Conservation (phyloP, 2,329 filamentous ascomycete genomes). For the Pseudovirgaria hyperparasitica region DNA sequence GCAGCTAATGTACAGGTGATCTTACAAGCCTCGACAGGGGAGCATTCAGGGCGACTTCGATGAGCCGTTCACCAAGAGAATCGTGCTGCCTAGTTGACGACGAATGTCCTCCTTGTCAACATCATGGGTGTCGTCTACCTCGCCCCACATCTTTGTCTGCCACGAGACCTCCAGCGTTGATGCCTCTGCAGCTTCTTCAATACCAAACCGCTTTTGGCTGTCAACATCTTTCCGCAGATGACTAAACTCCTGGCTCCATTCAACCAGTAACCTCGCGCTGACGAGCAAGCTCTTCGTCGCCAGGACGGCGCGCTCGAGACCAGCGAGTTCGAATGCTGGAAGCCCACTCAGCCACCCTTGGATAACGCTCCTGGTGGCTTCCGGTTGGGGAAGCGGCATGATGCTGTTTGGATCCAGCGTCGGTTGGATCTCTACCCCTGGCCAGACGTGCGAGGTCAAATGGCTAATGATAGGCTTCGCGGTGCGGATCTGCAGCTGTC, state of each 20-base stretch:
- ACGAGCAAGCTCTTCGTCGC: conserved; percentile 79
- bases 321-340: conserved; percentile 70
- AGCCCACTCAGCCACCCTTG: conserved; percentile 64
- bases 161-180: conserved; percentile 76
- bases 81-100: conserved; percentile 76
- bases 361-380: conserved; percentile 65
- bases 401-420: conserved; percentile 72
- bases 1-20: too few relatives aligned
- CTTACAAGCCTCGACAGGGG: too few relatives aligned
- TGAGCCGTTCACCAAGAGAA: conserved; percentile 59
- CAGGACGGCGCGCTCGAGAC: conserved; percentile 68
- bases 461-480: conserved; percentile 60
- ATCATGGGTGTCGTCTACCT: conserved; percentile 97
- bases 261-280: conserved; percentile 62
- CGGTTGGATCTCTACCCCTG: conserved; percentile 64
- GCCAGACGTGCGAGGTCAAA: conserved; percentile 66
- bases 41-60: too few relatives aligned
- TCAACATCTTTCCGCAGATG: conserved; percentile 33
- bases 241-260: conserved; percentile 70
- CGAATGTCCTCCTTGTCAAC: conserved; percentile 83
- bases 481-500: conserved; percentile 57
- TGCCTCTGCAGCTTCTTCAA: conserved; percentile 68
- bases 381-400: conserved; percentile 58
- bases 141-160: conserved; percentile 86
- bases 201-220: conserved; percentile 46